Conservation (phyloP, 1,284 basidiomycete species). For the Heterobasidion parviporum region DNA sequence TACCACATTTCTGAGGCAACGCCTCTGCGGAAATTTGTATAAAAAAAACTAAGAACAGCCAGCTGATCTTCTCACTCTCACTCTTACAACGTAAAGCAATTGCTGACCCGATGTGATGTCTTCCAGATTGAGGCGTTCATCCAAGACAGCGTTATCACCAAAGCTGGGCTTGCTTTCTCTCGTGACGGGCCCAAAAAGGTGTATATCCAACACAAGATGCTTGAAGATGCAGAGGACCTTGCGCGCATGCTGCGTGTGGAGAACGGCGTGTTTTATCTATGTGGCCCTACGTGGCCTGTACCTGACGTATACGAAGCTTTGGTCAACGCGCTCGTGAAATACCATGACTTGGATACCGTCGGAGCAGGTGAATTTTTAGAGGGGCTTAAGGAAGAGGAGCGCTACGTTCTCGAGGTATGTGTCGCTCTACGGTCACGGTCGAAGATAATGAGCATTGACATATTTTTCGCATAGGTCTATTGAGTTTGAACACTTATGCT, state of each 20-base stretch:
- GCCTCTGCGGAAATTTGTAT: slow-evolving; percentile 8
- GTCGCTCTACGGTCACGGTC: background rate
- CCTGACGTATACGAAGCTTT: slow-evolving; percentile 95
- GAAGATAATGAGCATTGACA: background rate
- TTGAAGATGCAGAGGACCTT: slow-evolving; percentile 77
- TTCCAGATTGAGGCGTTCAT: slow-evolving; percentile 68
- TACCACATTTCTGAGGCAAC: slow-evolving; percentile 7
- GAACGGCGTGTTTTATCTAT: slow-evolving; percentile 89
- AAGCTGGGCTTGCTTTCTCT: slow-evolving; percentile 93
- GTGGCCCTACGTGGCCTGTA: slow-evolving; percentile 98
- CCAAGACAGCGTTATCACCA: slow-evolving; percentile 76
- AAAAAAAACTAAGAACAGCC: slow-evolving; percentile 15
- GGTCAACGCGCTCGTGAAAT: slow-evolving; percentile 69
- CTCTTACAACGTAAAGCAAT: background rate
- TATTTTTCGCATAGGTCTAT: slow-evolving; percentile 4
- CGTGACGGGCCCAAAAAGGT: slow-evolving; percentile 89
- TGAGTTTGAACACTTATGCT: background rate
- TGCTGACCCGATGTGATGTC: background rate
- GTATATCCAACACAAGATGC: slow-evolving; percentile 99
- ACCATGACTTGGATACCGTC: slow-evolving; percentile 58
- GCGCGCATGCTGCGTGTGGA: slow-evolving; percentile 65
- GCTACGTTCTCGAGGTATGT: slow-evolving; percentile 91
- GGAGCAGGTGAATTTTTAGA: slow-evolving; percentile 83
- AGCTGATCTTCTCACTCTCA: slow-evolving; percentile 8
- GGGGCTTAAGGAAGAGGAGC: slow-evolving; percentile 92